Evolutionary conservation across 192 early-diverging fungal species (phyloP).

Genomic region (Kickxella alabastrina): DNA sequence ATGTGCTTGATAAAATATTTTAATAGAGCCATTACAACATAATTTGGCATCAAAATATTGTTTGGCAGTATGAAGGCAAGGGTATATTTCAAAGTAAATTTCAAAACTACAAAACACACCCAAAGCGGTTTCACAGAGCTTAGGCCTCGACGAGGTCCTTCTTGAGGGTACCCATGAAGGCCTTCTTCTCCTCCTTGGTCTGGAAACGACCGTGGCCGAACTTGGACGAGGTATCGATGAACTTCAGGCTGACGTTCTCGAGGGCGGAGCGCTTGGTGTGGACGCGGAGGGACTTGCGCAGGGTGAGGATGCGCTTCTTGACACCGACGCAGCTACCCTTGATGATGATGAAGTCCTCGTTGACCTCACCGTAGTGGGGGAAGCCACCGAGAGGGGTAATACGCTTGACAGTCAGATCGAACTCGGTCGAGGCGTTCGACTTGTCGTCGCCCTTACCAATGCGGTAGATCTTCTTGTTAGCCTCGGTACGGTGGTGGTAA

Average conservation of each 20-base stretch:
- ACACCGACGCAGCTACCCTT: slow-evolving; percentile 97
- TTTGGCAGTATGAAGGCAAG: no score
- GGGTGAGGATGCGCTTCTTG: slow-evolving; percentile 94
- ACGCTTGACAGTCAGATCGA: slow-evolving; percentile 89
- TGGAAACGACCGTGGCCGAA: slow-evolving; percentile 99
- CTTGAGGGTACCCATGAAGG: slow-evolving; percentile 90
- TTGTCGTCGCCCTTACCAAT: slow-evolving; percentile 85
- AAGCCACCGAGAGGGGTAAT: slow-evolving; percentile 99
- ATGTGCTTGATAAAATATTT: no score
- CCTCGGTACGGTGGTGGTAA: slow-evolving; percentile 99
- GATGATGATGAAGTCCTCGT: slow-evolving; percentile 98
- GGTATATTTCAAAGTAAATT: no score
- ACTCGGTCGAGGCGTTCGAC: slow-evolving; percentile 87
- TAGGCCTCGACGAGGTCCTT: slow-evolving; percentile 58
- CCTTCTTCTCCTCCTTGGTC: slow-evolving; percentile 91
- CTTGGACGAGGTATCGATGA: slow-evolving; percentile 99
- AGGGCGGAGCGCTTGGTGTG: slow-evolving; percentile 96
- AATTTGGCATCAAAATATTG: no score
- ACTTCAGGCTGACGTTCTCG: slow-evolving; percentile 96
- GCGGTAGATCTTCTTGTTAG: slow-evolving; percentile 99
- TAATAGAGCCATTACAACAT: no score
- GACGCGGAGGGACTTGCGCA: slow-evolving; percentile 95
- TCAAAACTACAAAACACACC: no score
- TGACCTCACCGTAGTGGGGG: slow-evolving; percentile 98
- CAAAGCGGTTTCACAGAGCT: no score